A percentile compares a stretch with the other conserved stretches of the same genome.
phyloP scores from a whole-genome alignment of 2,329 filamentous ascomycete genomes.

The Colletotrichum gigasporum region DNA sequence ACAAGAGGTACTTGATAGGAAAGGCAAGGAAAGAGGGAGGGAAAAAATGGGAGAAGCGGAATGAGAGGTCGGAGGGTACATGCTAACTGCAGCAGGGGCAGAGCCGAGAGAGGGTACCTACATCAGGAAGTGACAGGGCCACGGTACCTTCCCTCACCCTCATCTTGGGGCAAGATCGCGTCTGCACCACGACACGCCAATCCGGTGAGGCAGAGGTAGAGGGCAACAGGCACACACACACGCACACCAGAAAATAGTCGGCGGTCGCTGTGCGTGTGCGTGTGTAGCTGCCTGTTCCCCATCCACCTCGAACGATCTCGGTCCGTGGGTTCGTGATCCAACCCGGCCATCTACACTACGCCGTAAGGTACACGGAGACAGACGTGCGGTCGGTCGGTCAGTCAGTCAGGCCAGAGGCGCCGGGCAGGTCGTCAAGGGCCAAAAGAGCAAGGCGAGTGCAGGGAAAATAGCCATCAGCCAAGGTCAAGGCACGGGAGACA shows the following conservation, averaged over 20 bases:
- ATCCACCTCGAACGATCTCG: constrained; percentile 5
- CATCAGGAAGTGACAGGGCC: constrained; percentile 15
- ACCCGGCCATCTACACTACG: too few species aligned
- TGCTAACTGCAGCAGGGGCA: constrained; percentile 23
- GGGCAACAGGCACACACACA: not conserved
- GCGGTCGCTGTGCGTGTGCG: constrained; percentile 1
- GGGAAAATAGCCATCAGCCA: not conserved
- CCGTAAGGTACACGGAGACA: not conserved
- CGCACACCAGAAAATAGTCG: not conserved
- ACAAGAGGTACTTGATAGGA: constrained; percentile 16
- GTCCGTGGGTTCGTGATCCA: constrained; percentile 12
- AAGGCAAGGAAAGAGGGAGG: not conserved
- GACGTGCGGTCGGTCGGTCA: not conserved
- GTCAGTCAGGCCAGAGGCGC: too few species aligned
- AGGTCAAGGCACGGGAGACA: not conserved
- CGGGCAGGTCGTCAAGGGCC: not conserved
- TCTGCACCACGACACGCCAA: constrained; percentile 20
- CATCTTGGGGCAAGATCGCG: constrained; percentile 17
- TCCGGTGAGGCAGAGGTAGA: constrained; percentile 22
- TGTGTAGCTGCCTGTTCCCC: constrained; percentile 1
- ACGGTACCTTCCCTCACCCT: constrained; percentile 1
- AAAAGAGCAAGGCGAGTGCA: not conserved
- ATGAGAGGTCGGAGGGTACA: constrained; percentile 28
- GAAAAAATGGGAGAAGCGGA: constrained; percentile 7
- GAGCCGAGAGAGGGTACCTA: constrained; percentile 25